Conservation (phyloP, 164 flowering plant species). For the Santalum album region DNA sequence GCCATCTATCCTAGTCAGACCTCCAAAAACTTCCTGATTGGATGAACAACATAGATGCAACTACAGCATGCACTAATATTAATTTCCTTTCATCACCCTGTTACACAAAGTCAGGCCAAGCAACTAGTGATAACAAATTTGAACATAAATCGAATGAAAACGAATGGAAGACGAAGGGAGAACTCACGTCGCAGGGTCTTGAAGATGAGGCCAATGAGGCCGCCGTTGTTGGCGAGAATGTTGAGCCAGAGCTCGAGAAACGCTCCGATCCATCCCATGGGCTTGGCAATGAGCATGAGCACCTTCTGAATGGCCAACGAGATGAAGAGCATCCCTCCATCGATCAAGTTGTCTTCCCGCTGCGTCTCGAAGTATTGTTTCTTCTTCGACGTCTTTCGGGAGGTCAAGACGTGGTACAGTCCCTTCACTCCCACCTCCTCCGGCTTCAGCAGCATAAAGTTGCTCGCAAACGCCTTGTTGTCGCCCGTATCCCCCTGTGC, state of each 20-base stretch:
- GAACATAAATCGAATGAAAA: no score
- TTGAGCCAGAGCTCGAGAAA: neutral
- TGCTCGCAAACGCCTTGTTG: neutral
- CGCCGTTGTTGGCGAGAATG: constrained; percentile 1
- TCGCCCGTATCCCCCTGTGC: neutral
- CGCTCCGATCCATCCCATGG: neutral
- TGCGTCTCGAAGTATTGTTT: neutral
- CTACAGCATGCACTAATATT: no score
- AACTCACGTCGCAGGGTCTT: neutral
- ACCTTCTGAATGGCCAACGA: neutral
- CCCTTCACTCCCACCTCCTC: constrained; percentile 1
- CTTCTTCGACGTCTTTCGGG: neutral
- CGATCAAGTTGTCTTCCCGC: neutral
- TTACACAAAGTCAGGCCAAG: no score
- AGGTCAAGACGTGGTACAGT: neutral
- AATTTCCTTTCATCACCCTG: no score
- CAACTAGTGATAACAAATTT: no score
- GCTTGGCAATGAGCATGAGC: neutral
- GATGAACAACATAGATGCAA: no score
- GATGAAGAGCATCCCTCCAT: neutral
- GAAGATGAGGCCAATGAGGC: neutral
- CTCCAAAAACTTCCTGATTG: no score
- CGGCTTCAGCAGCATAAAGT: neutral
- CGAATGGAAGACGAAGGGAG: no score
- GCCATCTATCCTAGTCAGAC: no score